Conservation (phyloP, 2,329 filamentous ascomycete species). For the Alternaria ethzedia region DNA sequence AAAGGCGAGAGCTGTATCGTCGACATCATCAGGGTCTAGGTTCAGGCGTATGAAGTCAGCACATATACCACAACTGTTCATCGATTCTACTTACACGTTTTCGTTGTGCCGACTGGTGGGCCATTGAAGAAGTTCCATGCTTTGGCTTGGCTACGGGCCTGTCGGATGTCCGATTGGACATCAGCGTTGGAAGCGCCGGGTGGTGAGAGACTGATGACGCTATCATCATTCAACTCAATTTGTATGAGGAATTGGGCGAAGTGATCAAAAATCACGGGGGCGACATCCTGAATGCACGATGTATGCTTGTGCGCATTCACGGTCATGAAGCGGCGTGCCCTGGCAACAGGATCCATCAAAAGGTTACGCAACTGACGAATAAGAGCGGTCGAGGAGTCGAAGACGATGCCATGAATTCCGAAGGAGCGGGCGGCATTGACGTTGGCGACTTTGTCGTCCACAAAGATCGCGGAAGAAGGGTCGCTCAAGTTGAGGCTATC, state of each 20-base stretch:
- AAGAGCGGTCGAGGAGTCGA: constrained; percentile 13
- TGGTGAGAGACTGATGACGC: constrained; percentile 12
- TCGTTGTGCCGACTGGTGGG: constrained; percentile 13
- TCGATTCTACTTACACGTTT: constrained; percentile 11
- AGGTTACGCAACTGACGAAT: constrained; percentile 21
- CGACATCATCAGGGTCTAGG: constrained; percentile 41
- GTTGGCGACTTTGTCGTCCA: constrained; percentile 36
- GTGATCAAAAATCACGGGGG: constrained; percentile 31
- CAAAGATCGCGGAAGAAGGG: constrained; percentile 29
- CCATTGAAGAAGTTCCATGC: constrained; percentile 39
- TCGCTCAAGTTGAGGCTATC: constrained; percentile 16
- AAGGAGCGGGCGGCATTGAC: constrained; percentile 20
- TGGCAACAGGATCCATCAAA: constrained; percentile 26
- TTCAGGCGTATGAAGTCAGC: neutral
- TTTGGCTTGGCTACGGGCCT: constrained; percentile 3
- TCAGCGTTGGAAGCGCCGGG: constrained; percentile 1
- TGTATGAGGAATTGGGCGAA: constrained; percentile 40
- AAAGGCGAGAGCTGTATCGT: constrained; percentile 44
- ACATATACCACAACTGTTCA: neutral
- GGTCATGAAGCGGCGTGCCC: constrained; percentile 26
- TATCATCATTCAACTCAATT: constrained; percentile 24
- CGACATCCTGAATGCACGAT: constrained; percentile 24
- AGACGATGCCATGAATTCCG: constrained; percentile 40
- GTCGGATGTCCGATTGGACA: constrained; percentile 5
- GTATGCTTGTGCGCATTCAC: constrained; percentile 21